Evolutionary conservation across 108 stramenopile species (phyloP).

Genomic region (Conticribra guillardii): DNA sequence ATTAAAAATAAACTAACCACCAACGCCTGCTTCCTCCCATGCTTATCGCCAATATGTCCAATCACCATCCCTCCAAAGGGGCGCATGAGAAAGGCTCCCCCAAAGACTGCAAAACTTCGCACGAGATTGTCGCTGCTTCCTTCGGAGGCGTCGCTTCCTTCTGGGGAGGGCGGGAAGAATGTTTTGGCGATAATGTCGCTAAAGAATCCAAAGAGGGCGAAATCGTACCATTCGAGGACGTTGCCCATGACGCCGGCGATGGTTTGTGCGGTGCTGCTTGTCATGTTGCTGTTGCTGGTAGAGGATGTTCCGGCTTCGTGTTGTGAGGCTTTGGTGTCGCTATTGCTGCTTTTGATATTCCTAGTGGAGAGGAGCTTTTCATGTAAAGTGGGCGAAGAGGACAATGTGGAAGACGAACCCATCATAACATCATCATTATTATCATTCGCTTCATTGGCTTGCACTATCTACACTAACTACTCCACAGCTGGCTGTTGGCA

Average conservation of each 20-base stretch:
- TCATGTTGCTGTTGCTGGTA: too few species aligned
- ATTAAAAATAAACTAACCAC: slow-evolving; percentile 61
- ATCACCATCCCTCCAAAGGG: slow-evolving; percentile 71
- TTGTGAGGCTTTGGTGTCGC: too few species aligned
- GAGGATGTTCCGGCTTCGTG: too few species aligned
- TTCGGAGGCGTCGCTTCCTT: slow-evolving; percentile 13
- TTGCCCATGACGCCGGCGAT: slow-evolving; percentile 56
- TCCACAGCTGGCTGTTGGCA: too few species aligned
- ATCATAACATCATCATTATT: too few species aligned
- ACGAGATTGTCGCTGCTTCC: slow-evolving; percentile 48
- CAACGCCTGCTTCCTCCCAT: slow-evolving; percentile 71
- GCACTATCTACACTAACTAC: too few species aligned
- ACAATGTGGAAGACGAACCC: too few species aligned
- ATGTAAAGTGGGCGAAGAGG: too few species aligned
- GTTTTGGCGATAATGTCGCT: slow-evolving; percentile 60
- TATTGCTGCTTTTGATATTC: too few species aligned
- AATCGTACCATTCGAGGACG: slow-evolving; percentile 72
- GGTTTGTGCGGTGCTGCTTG: slow-evolving; percentile 26
- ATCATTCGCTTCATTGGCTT: too few species aligned
- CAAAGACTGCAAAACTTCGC: slow-evolving; percentile 82
- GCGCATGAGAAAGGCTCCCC: slow-evolving; percentile 71
- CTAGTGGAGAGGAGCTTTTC: too few species aligned
- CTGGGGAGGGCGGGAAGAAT: slow-evolving; percentile 64
- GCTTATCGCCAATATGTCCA: slow-evolving; percentile 68
- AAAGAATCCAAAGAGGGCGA: slow-evolving; percentile 74